phyloP scores from a whole-genome alignment of 2,329 filamentous ascomycete species.

The Trichoderma cornu-damae region DNA sequence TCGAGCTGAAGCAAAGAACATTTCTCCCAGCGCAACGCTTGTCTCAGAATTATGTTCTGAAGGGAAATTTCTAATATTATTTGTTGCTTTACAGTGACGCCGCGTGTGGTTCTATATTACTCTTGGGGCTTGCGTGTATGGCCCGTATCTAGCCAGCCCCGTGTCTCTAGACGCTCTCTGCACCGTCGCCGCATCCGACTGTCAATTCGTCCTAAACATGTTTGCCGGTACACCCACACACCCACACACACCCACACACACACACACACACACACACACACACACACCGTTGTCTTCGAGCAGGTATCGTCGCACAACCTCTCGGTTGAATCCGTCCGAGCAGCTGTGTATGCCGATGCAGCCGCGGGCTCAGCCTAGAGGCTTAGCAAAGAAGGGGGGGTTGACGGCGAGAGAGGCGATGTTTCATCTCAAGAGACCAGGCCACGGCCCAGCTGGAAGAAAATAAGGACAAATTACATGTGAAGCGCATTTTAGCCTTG shows the following conservation, averaged over 20 bases:
- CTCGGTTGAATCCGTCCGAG: background rate
- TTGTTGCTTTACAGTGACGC: background rate
- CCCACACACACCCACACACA: no score
- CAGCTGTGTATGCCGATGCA: background rate
- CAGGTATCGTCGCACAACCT: background rate
- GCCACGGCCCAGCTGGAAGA: background rate
- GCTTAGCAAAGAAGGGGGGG: background rate
- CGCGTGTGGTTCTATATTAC: background rate
- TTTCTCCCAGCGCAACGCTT: background rate
- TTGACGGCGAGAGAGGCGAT: background rate
- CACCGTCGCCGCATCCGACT: no score
- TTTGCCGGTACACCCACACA: no score
- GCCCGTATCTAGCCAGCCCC: no score
- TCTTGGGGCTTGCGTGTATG: no score
- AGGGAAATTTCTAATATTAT: background rate
- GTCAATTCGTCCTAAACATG: no score
- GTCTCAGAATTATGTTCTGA: background rate
- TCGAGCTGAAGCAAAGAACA: constrained; percentile 2
- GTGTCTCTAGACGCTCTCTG: background rate
- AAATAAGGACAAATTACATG: background rate
- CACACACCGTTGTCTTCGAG: background rate
- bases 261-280: no score
- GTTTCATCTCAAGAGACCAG: background rate
- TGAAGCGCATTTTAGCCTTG: background rate
- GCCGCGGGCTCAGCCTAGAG: background rate